phyloP scores from a whole-genome alignment of 805 yeast species.

The Dipodascopsis uninucleata region DNA sequence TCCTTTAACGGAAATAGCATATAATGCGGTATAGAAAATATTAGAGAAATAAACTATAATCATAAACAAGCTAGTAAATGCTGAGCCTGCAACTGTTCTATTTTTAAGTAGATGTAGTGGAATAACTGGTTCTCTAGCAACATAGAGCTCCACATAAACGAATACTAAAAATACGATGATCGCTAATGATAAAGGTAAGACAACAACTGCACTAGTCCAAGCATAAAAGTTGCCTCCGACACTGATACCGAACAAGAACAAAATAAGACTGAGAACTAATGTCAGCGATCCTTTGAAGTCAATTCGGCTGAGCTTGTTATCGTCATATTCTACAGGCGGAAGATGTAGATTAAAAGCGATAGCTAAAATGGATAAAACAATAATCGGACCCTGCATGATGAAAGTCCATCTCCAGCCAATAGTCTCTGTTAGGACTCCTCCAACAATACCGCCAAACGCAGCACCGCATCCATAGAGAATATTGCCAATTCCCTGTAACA shows the following conservation, averaged over 20 bases:
- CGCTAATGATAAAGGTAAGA: slow-evolving; percentile 38
- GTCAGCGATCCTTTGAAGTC: slow-evolving; percentile 62
- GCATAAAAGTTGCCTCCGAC: slow-evolving; percentile 57
- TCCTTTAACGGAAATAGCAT: slow-evolving; percentile 51
- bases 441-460: slow-evolving; percentile 59
- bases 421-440: slow-evolving; percentile 50
- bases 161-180: slow-evolving; percentile 41
- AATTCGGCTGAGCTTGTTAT: slow-evolving; percentile 51
- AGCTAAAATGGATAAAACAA: slow-evolving; percentile 40
- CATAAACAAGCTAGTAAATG: slow-evolving; percentile 65
- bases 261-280: slow-evolving; percentile 54
- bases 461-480: slow-evolving; percentile 75
- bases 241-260: slow-evolving; percentile 60
- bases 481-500: slow-evolving; percentile 80
- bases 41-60: slow-evolving; percentile 63
- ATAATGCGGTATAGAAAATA: slow-evolving; percentile 69
- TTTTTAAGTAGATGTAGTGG: slow-evolving; percentile 56
- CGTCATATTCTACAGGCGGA: slow-evolving; percentile 37
- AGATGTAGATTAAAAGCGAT: slow-evolving; percentile 28
- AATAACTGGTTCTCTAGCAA: slow-evolving; percentile 62
- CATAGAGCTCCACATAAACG: slow-evolving; percentile 47
- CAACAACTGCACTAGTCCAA: slow-evolving; percentile 45
- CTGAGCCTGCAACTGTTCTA: slow-evolving; percentile 60
- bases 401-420: slow-evolving; percentile 63
- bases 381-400: slow-evolving; percentile 40